These are phyloP conservation scores for Microbotryomycetes sp. DNA, from an alignment of 1,284 basidiomycete genomes.

Conservation along the genomic window DNA sequence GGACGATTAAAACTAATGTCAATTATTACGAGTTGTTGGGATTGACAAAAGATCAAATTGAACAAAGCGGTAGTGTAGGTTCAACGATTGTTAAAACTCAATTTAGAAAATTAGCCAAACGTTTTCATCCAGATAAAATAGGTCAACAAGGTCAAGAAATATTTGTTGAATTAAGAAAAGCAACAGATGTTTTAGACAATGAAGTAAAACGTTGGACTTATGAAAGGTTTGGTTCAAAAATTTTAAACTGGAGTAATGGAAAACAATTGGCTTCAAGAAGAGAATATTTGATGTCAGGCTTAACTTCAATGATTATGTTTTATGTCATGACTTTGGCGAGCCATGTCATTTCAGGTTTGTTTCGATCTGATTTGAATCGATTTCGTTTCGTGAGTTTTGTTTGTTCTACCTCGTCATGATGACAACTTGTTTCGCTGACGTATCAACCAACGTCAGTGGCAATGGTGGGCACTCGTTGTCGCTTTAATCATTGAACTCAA, in stretches of 20 bases:
- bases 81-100: constrained; percentile 19
- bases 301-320: constrained; percentile 14
- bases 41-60: constrained; percentile 17
- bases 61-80: constrained; percentile 5
- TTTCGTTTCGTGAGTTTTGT: background rate
- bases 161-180: constrained; percentile 28
- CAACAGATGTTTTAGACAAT: constrained; percentile 27
- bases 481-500: background rate
- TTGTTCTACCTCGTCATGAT: too few relatives aligned
- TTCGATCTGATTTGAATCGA: background rate
- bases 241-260: constrained; percentile 21
- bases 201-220: constrained; percentile 33
- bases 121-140: constrained; percentile 35
- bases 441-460: background rate
- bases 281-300: constrained; percentile 29
- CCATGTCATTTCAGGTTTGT: background rate
- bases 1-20: background rate
- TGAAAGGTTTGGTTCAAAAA: constrained; percentile 31
- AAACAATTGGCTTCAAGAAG: constrained; percentile 20
- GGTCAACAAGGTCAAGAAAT: constrained; percentile 22
- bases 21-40: constrained; percentile 33
- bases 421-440: too few relatives aligned
- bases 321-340: constrained; percentile 25
- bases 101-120: constrained; percentile 26
- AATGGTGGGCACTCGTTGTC: background rate